Conservation (phyloP, 1,284 basidiomycete species). For the Cryptococcus deneoformans region DNA sequence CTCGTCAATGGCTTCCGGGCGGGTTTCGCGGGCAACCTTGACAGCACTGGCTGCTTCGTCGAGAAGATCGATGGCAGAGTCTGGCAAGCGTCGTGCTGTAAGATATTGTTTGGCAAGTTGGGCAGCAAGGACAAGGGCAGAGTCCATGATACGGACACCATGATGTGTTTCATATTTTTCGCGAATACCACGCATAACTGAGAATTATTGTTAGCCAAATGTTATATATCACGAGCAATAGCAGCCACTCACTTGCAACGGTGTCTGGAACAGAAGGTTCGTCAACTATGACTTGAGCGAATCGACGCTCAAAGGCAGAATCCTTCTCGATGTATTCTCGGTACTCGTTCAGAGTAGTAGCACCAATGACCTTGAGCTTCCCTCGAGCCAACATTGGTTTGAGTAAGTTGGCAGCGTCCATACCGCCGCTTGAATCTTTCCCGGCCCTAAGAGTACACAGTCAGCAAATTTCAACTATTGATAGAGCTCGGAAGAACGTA, state of each 20-base stretch:
- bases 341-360: constrained; percentile 92
- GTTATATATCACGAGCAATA: not conserved
- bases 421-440: constrained; percentile 47
- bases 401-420: constrained; percentile 72
- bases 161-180: constrained; percentile 76
- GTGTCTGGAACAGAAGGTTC: constrained; percentile 90
- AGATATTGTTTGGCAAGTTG: constrained; percentile 93
- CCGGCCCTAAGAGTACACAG: constrained; percentile 16
- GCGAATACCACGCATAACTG: constrained; percentile 71
- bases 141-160: constrained; percentile 86
- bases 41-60: constrained; percentile 79
- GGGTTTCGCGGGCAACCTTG: constrained; percentile 89
- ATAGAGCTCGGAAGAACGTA: constrained; percentile 52
- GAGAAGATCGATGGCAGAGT: constrained; percentile 88
- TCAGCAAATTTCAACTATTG: constrained; percentile 1
- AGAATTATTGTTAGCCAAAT: constrained; percentile 1
- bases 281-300: constrained; percentile 90
- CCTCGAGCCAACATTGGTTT: constrained; percentile 89
- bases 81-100: constrained; percentile 77
- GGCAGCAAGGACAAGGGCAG: constrained; percentile 85
- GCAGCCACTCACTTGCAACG: constrained; percentile 60
- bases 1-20: constrained; percentile 91
- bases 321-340: constrained; percentile 95
- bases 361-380: constrained; percentile 85
- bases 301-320: constrained; percentile 89